Conservation (phyloP, 768 basidiomycete species). For the Lactarius quietus region DNA sequence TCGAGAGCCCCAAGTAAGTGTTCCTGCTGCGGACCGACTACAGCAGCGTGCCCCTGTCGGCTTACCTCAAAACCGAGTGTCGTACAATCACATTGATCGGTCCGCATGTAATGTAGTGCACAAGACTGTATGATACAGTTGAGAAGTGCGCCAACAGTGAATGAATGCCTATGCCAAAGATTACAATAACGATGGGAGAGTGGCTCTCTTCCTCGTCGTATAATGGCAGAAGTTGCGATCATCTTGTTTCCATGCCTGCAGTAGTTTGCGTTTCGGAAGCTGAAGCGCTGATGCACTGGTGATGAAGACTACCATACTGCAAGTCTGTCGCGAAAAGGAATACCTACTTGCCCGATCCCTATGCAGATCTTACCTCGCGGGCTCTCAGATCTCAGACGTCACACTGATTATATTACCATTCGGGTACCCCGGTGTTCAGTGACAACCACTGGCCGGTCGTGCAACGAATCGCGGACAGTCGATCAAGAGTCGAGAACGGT, state of each 20-base stretch:
- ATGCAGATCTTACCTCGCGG: background rate
- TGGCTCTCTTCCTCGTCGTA: background rate
- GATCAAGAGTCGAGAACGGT: background rate
- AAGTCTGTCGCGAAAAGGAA: background rate
- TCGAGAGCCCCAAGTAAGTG: background rate
- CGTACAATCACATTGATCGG: background rate
- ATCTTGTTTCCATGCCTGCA: background rate
- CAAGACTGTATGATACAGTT: background rate
- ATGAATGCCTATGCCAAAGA: too few species aligned
- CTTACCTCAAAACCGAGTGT: background rate
- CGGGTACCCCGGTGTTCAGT: background rate
- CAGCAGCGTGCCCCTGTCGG: background rate
- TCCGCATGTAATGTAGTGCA: background rate
- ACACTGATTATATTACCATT: background rate
- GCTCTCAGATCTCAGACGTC: background rate
- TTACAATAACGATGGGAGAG: background rate
- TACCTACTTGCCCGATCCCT: background rate
- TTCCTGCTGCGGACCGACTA: background rate
- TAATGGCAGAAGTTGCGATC: background rate
- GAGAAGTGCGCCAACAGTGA: background rate
- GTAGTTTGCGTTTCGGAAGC: background rate
- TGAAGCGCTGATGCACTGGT: too few species aligned
- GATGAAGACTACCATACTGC: background rate
- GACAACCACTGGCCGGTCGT: too few species aligned
- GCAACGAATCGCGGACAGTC: background rate